These are phyloP conservation scores for Pyrenula massariospora DNA, from an alignment of 495 filamentous ascomycete genomes.

Conservation along the genomic window DNA sequence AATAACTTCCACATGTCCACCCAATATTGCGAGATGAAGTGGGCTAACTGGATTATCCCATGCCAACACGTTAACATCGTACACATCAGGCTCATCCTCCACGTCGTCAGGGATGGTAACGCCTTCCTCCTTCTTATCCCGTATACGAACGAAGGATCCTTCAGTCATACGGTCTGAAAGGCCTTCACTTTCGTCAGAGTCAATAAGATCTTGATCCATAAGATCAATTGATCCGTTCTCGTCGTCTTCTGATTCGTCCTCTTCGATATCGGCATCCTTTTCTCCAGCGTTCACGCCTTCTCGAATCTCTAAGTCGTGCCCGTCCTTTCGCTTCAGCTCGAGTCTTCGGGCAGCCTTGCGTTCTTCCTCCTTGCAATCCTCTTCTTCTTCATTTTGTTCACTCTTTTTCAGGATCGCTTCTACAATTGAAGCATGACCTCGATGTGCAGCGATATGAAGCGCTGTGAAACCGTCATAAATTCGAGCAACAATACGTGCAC, in stretches of 20 bases:
- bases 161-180: slow-evolving; percentile 26
- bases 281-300: not conserved
- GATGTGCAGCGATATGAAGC: slow-evolving; percentile 61
- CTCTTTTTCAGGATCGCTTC: slow-evolving; percentile 58
- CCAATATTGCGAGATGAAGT: slow-evolving; percentile 64
- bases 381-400: slow-evolving; percentile 55
- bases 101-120: slow-evolving; percentile 30
- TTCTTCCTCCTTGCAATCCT: slow-evolving; percentile 41
- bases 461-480: slow-evolving; percentile 69
- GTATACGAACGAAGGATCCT: slow-evolving; percentile 58
- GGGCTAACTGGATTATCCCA: slow-evolving; percentile 66
- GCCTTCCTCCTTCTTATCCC: slow-evolving; percentile 20
- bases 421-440: slow-evolving; percentile 57
- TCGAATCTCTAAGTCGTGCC: no score
- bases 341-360: slow-evolving; percentile 22
- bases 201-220: slow-evolving; percentile 25
- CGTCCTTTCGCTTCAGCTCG: not conserved
- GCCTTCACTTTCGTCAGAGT: slow-evolving; percentile 16
- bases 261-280: slow-evolving; percentile 6
- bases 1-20: slow-evolving; percentile 54
- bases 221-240: slow-evolving; percentile 27
- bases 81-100: slow-evolving; percentile 61
- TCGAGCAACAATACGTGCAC: slow-evolving; percentile 58
- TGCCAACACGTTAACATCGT: slow-evolving; percentile 59
- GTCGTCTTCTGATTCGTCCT: slow-evolving; percentile 9